Evolutionary conservation across 1,284 basidiomycete species (phyloP).

Genomic region (Sporisorium graminicola): DNA sequence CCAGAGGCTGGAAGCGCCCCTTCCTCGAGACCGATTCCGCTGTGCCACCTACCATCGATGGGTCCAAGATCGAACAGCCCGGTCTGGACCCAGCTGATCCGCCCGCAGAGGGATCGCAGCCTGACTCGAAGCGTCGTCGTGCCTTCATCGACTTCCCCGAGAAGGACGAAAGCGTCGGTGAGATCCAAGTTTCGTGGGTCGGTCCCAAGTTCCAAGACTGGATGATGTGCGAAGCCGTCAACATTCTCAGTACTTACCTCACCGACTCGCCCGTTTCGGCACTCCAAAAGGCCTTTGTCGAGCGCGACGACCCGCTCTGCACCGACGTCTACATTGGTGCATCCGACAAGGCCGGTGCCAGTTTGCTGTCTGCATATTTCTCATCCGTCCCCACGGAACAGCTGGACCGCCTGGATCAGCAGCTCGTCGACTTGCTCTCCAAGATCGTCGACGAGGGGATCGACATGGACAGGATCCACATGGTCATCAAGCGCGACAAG

Average conservation of each 20-base stretch:
- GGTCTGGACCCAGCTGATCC: conserved; percentile 62
- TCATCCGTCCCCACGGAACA: conserved; percentile 86
- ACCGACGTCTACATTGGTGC: conserved; percentile 85
- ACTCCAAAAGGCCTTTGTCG: conserved; percentile 91
- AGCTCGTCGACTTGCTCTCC: conserved; percentile 79
- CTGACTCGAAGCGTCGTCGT: conserved; percentile 68
- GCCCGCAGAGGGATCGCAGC: conserved; percentile 37
- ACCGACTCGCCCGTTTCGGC: conserved; percentile 86
- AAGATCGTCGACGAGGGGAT: conserved; percentile 82
- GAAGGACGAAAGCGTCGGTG: conserved; percentile 93
- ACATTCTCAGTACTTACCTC: conserved; percentile 84
- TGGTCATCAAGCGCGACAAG: conserved; percentile 88
- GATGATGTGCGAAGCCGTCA: conserved; percentile 84
- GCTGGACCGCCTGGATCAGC: conserved; percentile 79
- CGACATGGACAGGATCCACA: conserved; percentile 90
- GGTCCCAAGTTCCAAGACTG: conserved; percentile 83
- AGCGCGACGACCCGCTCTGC: conserved; percentile 89
- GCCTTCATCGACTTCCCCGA: conserved; percentile 93
- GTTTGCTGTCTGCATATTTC: conserved; percentile 82
- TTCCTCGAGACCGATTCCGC: conserved; percentile 90
- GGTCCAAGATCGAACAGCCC: conserved; percentile 40
- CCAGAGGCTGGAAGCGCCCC: conserved; percentile 89
- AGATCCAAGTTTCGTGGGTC: conserved; percentile 83
- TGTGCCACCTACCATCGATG: conserved; percentile 73
- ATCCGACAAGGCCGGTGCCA: conserved; percentile 77